These are phyloP conservation scores for Hypoxylon sp. DNA, from an alignment of 2,329 filamentous ascomycete genomes.

Conservation along the genomic window DNA sequence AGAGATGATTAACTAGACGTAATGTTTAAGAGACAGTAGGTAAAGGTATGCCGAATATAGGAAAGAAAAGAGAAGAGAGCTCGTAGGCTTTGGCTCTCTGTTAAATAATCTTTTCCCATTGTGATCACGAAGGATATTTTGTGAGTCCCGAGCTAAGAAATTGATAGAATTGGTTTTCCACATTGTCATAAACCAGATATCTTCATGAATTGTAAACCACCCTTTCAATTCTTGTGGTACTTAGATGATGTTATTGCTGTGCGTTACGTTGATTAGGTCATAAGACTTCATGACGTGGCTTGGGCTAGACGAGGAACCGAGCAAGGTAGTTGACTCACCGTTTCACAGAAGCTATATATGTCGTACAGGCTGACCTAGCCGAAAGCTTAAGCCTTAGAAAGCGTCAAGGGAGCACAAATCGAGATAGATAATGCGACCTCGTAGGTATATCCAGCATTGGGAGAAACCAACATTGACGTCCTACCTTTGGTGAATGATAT, in stretches of 20 bases:
- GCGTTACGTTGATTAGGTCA: not conserved
- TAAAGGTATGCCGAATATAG: not conserved
- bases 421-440: not conserved
- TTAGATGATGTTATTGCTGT: not conserved
- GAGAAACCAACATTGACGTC: not conserved
- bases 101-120: not conserved
- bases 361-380: not conserved
- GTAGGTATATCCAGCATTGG: not conserved
- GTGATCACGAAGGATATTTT: not conserved
- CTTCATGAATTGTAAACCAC: not conserved
- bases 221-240: not conserved
- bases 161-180: not conserved
- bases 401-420: not conserved
- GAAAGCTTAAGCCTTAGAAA: conserved; percentile 42
- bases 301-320: not conserved
- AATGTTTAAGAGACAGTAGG: not conserved
- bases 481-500: no score
- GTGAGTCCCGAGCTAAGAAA: conserved; percentile 6
- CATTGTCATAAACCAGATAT: not conserved
- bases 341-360: not conserved
- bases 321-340: not conserved
- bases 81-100: not conserved
- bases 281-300: not conserved
- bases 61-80: not conserved
- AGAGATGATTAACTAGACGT: not conserved